phyloP scores from a whole-genome alignment of 495 filamentous ascomycete genomes.

The Xylaria intraflava region DNA sequence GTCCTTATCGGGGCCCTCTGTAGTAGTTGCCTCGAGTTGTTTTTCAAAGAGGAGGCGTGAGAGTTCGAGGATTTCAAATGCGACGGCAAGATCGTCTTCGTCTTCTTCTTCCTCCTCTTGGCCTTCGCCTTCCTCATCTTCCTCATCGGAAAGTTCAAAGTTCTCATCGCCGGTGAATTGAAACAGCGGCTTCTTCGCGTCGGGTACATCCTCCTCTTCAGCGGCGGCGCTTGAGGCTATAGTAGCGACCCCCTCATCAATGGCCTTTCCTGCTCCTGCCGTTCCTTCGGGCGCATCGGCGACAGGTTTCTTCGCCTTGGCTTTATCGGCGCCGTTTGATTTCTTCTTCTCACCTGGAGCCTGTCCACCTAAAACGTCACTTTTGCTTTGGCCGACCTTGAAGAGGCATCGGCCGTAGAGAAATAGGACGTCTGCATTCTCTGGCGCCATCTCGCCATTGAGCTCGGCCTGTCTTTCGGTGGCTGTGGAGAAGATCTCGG shows the following conservation, averaged over 20 bases:
- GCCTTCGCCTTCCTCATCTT: slow-evolving; percentile 31
- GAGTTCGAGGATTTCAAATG: slow-evolving; percentile 87
- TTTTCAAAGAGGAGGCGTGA: slow-evolving; percentile 71
- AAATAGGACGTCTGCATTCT: slow-evolving; percentile 89
- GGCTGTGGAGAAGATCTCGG: slow-evolving; percentile 81
- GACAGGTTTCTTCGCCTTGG: slow-evolving; percentile 29
- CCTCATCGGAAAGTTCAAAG: slow-evolving; percentile 73
- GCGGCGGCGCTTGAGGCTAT: slow-evolving; percentile 32
- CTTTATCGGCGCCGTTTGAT: slow-evolving; percentile 30
- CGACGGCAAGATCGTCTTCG: slow-evolving; percentile 83
- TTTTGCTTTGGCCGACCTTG: slow-evolving; percentile 87
- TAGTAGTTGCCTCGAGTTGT: slow-evolving; percentile 38
- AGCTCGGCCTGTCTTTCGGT: slow-evolving; percentile 84
- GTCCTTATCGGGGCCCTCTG: slow-evolving; percentile 48
- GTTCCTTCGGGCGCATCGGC: slow-evolving; percentile 24
- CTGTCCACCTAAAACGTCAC: slow-evolving; percentile 84
- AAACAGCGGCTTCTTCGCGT: slow-evolving; percentile 64
- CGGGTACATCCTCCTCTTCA: slow-evolving; percentile 28
- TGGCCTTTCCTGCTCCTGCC: slow-evolving; percentile 45
- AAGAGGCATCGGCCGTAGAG: slow-evolving; percentile 88
- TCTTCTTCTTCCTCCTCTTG: slow-evolving; percentile 60
- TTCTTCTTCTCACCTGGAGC: slow-evolving; percentile 55
- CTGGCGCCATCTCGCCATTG: slow-evolving; percentile 82
- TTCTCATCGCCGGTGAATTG: slow-evolving; percentile 93
- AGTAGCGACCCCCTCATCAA: slow-evolving; percentile 40